These are phyloP conservation scores for Botryosphaeria dothidea DNA, from an alignment of 2,329 filamentous ascomycete species.

Conservation along the genomic window DNA sequence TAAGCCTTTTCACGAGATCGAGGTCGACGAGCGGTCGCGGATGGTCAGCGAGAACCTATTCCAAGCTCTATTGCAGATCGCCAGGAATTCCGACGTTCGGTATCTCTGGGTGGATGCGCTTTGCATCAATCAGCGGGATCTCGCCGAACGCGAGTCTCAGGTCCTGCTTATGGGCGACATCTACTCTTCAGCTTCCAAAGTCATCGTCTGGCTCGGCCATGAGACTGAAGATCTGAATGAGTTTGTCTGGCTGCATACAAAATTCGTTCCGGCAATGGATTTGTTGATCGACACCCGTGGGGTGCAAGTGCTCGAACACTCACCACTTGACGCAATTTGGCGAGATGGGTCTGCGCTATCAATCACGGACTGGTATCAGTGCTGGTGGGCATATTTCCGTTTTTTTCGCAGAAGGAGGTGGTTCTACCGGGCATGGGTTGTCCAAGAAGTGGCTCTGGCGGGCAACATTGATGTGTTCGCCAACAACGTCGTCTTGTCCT, in stretches of 20 bases:
- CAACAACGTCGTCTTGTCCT: background rate
- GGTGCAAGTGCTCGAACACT: background rate
- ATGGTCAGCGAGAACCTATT: constrained; percentile 9
- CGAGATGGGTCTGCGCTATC: background rate
- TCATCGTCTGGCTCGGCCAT: constrained; percentile 22
- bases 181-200: constrained; percentile 16
- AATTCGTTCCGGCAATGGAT: background rate
- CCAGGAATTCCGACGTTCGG: background rate
- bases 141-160: constrained; percentile 17
- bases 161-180: constrained; percentile 22
- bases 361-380: background rate
- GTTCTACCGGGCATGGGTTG: constrained; percentile 11
- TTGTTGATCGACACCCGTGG: background rate
- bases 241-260: background rate
- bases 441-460: constrained; percentile 6
- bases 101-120: constrained; percentile 22
- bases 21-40: background rate
- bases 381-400: background rate
- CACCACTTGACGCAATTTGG: background rate
- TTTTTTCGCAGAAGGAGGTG: background rate
- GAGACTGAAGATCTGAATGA: background rate
- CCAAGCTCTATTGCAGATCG: constrained; percentile 2
- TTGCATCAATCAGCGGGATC: constrained; percentile 23
- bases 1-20: background rate
- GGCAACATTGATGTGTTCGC: background rate